These are phyloP conservation scores for Isatis lusitanica DNA, from an alignment of 441 rosid species.

Conservation along the genomic window DNA sequence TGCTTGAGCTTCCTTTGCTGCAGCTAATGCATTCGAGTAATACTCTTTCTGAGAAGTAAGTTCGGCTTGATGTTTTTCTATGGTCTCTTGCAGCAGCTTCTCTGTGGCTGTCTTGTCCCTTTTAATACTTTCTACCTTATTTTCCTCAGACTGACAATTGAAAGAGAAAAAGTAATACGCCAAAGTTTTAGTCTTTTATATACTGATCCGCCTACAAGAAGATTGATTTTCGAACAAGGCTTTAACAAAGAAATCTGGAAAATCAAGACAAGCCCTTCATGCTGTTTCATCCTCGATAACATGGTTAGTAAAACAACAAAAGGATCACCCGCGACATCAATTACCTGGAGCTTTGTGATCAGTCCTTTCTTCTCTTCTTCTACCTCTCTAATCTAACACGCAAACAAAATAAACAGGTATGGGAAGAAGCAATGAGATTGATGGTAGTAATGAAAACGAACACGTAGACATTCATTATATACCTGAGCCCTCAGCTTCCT, in stretches of 20 bases:
- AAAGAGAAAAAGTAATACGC: constrained; percentile 3
- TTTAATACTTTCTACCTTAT: constrained; percentile 88
- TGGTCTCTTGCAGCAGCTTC: constrained; percentile 90
- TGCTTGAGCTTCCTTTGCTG: constrained; percentile 97
- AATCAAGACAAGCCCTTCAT: constrained; percentile 13
- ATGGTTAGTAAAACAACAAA: constrained; percentile 4
- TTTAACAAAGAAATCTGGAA: constrained; percentile 9
- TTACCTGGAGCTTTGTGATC: constrained; percentile 93
- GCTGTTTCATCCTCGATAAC: constrained; percentile 1
- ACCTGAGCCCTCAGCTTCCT: constrained; percentile 99
- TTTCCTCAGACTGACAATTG: constrained; percentile 81
- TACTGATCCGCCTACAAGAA: constrained; percentile 10
- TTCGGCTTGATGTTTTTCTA: constrained; percentile 93
- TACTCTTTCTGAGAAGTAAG: constrained; percentile 82
- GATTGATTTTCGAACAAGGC: constrained; percentile 12
- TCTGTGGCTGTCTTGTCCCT: constrained; percentile 94
- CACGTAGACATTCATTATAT: constrained; percentile 8
- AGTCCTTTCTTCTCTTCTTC: constrained; percentile 99
- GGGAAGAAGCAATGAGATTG: constrained; percentile 28
- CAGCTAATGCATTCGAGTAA: constrained; percentile 81
- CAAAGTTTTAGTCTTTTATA: constrained; percentile 14
- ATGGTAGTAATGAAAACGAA: constrained; percentile 14
- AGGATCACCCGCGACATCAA: constrained; percentile 30
- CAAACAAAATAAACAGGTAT: constrained; percentile 36
- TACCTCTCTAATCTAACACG: constrained; percentile 76